Base-by-base conservation (phyloP, 441 rosid genomes). In the Populus hybrid region DNA sequence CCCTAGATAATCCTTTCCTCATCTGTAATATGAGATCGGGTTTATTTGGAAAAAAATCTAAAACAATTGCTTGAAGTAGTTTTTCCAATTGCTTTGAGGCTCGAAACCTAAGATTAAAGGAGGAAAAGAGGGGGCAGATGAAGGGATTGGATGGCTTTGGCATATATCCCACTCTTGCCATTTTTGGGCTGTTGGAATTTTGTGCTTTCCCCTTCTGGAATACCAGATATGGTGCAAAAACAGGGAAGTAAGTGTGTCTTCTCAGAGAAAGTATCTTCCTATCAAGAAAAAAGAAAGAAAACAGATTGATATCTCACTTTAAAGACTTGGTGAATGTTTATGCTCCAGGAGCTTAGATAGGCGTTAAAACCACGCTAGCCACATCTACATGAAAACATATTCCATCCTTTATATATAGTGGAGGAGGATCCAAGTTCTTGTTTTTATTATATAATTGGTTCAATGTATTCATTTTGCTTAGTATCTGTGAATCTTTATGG, bases 131-230 rank as follows among this genome's bases (percentile, higher is more conserved):
- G 0, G 11, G 46, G 11, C 2, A 9, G 2, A 32, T 32, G 34
- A n/a, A 5, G 11, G 12, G 4, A 3, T 11, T 36, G 18, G 54
- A n/a, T 32, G 34, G 34, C 34, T 32, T 32, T 36, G n/a, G 36
- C 10, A 23, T 36, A 66, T n/a, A 5, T 5, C 34, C 46, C 12
- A 40, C 11, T 10, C 46, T 0, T 84, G 59, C 79, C 80, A 32
- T 81, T 81, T 75, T 83, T 76, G 66, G 74, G 77, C 72, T 57
- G 57, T 40, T 36, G 79, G 69, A 61, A 46, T 34, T 69, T 73
- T 70, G 46, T 80, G 83, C 70, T 80, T 77, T 77, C 79, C 85
- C 76, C 24, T 77, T 83, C 75, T 67, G 81, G 61, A 54, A 54
- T 16, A 54, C 61, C n/a, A 6, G 21, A 54, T 54, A 54, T 54